Evolutionary conservation across 768 basidiomycete genomes (phyloP).

Genomic region (Plicaturopsis crispa): DNA sequence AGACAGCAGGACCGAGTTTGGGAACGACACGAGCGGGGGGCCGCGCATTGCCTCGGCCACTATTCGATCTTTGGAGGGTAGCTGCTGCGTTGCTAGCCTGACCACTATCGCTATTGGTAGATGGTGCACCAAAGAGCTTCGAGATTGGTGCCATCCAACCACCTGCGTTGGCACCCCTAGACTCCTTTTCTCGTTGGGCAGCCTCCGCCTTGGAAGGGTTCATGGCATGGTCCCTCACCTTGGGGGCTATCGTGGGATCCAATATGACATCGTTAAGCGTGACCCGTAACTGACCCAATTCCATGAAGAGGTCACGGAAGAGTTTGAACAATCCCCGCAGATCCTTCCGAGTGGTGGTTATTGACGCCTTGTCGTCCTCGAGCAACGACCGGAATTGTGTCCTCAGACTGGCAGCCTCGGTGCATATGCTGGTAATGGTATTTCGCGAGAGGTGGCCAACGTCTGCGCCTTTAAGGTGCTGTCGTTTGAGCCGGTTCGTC

Average conservation of each 20-base stretch:
- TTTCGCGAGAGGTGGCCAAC: conserved; percentile 79
- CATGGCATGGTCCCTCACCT: conserved; percentile 65
- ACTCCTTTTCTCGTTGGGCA: conserved; percentile 26
- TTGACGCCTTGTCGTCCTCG: conserved; percentile 66
- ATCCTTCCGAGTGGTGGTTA: conserved; percentile 68
- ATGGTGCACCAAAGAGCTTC: conserved; percentile 56
- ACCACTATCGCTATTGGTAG: no score
- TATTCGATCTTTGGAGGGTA: conserved; percentile 7
- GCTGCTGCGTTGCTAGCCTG: no score
- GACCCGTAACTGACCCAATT: conserved; percentile 75
- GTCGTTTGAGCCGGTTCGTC: conserved; percentile 85
- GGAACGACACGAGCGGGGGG: conserved; percentile 49
- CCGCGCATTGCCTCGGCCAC: conserved; percentile 13
- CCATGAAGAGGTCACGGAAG: conserved; percentile 76
- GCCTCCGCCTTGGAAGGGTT: conserved; percentile 46
- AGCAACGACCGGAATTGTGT: conserved; percentile 63
- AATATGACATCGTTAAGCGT: conserved; percentile 86
- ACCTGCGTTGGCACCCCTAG: conserved; percentile 22
- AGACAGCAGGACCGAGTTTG: conserved; percentile 78
- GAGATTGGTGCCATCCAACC: conserved; percentile 86
- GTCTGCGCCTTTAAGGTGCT: conserved; percentile 80
- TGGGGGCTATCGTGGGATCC: conserved; percentile 70
- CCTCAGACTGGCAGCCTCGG: conserved; percentile 65
- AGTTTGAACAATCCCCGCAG: conserved; percentile 77
- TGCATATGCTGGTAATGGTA: conserved; percentile 67